Conservation (phyloP, 495 filamentous ascomycete species). For the Xylaria bambusicola region DNA sequence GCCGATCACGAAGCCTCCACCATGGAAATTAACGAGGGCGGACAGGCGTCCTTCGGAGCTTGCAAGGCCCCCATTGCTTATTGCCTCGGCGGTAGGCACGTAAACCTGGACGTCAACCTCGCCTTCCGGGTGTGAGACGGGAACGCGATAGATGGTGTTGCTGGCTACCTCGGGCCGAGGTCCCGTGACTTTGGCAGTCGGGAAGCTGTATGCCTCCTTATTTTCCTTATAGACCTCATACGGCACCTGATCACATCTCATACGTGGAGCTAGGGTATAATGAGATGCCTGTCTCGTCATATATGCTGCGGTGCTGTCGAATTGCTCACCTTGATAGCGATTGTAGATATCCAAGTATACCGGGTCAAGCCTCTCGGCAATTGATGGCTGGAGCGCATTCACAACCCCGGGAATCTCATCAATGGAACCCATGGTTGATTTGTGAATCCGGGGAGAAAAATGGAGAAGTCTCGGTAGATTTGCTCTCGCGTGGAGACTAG, state of each 20-base stretch:
- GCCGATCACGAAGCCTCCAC: constrained; percentile 69
- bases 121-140: constrained; percentile 34
- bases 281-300: background rate
- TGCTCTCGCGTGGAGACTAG: background rate
- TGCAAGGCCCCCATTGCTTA: constrained; percentile 28
- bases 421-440: constrained; percentile 35
- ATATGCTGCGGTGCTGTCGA: background rate
- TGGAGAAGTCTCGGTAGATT: too few species aligned
- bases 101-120: constrained; percentile 39
- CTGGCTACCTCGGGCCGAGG: constrained; percentile 33
- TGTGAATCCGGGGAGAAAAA: too few species aligned
- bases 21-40: constrained; percentile 64
- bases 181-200: constrained; percentile 26
- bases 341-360: constrained; percentile 39
- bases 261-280: constrained; percentile 13
- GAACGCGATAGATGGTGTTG: constrained; percentile 34
- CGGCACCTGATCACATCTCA: constrained; percentile 39
- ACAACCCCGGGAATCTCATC: constrained; percentile 23
- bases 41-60: constrained; percentile 41
- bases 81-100: constrained; percentile 33
- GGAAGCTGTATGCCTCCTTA: constrained; percentile 36
- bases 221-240: constrained; percentile 41
- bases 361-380: constrained; percentile 37
- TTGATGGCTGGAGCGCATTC: constrained; percentile 34
- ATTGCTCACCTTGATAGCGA: constrained; percentile 37